Evolutionary conservation across 768 basidiomycete species (phyloP).

Genomic region (Leccinum pellstonianum): DNA sequence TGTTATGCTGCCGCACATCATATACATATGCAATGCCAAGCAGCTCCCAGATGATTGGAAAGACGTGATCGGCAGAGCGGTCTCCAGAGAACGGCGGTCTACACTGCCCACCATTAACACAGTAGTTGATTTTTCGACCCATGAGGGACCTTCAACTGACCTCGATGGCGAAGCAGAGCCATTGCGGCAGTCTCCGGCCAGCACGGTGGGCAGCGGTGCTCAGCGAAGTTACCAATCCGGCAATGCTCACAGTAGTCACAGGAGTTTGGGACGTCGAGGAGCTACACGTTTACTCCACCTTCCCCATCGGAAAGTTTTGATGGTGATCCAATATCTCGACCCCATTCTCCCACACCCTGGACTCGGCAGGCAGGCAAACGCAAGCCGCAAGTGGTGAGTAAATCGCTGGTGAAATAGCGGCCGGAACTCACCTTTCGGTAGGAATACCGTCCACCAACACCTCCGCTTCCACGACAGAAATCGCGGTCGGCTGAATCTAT

Average conservation of each 20-base stretch:
- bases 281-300: constrained; percentile 32
- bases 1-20: neutral
- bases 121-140: constrained; percentile 30
- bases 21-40: constrained; percentile 9
- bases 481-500: constrained; percentile 28
- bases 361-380: constrained; percentile 23
- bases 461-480: constrained; percentile 46
- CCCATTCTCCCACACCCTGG: constrained; percentile 38
- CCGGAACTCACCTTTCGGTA: constrained; percentile 20
- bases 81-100: constrained; percentile 32
- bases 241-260: constrained; percentile 30
- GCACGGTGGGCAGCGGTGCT: constrained; percentile 33
- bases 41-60: constrained; percentile 39
- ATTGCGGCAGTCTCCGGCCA: constrained; percentile 35
- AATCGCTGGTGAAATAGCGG: neutral
- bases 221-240: constrained; percentile 24
- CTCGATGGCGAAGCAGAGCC: constrained; percentile 25
- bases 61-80: constrained; percentile 33
- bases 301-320: constrained; percentile 36
- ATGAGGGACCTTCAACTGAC: constrained; percentile 26
- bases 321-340: constrained; percentile 35
- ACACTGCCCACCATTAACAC: constrained; percentile 34
- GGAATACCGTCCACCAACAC: constrained; percentile 61
- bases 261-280: constrained; percentile 34
- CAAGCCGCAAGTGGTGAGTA: constrained; percentile 29